Conservation (phyloP, 2,329 filamentous ascomycete genomes). For the Cladosporium colombiae region DNA sequence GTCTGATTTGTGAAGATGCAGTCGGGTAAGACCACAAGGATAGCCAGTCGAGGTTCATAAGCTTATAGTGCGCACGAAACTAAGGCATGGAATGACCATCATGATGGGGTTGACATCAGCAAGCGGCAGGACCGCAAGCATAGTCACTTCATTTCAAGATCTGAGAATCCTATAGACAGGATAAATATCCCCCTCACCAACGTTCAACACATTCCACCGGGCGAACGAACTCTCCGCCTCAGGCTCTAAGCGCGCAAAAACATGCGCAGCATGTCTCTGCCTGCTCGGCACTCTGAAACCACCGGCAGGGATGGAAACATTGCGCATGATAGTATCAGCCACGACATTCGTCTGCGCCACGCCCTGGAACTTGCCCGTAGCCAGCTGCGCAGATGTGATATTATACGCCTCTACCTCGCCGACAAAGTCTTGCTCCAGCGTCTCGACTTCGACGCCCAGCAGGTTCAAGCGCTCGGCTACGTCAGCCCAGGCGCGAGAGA, state of each 20-base stretch:
- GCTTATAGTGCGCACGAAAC: too few species aligned
- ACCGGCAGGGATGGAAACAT: slow-evolving; percentile 29
- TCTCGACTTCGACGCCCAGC: slow-evolving; percentile 38
- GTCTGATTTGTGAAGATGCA: too few species aligned
- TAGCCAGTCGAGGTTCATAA: too few species aligned
- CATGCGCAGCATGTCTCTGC: slow-evolving; percentile 42
- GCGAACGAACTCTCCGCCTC: slow-evolving; percentile 26
- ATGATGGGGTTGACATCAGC: too few species aligned
- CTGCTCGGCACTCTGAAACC: slow-evolving; percentile 38
- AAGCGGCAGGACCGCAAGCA: background rate
- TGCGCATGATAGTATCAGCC: slow-evolving; percentile 30
- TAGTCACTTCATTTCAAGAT: background rate
- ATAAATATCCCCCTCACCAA: slow-evolving; percentile 40
- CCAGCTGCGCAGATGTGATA: slow-evolving; percentile 36
- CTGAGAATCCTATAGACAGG: slow-evolving; percentile 33
- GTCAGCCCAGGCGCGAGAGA: slow-evolving; percentile 39
- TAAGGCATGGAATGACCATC: too few species aligned
- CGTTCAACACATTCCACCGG: slow-evolving; percentile 23
- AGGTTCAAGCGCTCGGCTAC: slow-evolving; percentile 35
- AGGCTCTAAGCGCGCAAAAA: slow-evolving; percentile 41
- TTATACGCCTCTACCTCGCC: slow-evolving; percentile 40
- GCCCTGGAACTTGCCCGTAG: slow-evolving; percentile 31
- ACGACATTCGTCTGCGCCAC: slow-evolving; percentile 24
- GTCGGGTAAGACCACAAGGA: too few species aligned
- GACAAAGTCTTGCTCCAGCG: slow-evolving; percentile 31